Percentiles rank a stretch among this genome's conserved stretches.
Conservation (phyloP, 306 rosid genomes). For the Macrotyloma uniflorum region DNA sequence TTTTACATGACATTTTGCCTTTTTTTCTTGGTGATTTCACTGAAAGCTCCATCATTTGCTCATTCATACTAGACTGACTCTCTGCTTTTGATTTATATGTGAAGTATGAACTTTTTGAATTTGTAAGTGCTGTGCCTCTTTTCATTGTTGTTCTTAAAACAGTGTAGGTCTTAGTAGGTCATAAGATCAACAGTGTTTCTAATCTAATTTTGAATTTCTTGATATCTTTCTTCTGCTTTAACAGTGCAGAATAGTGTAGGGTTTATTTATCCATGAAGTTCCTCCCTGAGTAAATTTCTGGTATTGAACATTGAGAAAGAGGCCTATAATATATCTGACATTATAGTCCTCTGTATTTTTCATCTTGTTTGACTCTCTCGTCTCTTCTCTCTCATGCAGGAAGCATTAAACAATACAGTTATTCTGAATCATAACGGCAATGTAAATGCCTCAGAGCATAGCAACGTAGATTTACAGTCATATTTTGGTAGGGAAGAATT, state of each 20-base stretch:
- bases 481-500: conserved; percentile 74
- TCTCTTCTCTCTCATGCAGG: conserved; percentile 47
- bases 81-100: conserved; percentile 9
- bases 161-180: conserved; percentile 23
- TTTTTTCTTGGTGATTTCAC: conserved; percentile 23
- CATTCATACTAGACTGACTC: background rate
- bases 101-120: background rate
- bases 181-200: conserved; percentile 9
- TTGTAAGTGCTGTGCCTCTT: conserved; percentile 3
- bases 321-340: conserved; percentile 17
- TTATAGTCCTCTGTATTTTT: background rate
- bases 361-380: conserved; percentile 19
- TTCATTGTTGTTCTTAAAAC: conserved; percentile 21
- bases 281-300: conserved; percentile 38
- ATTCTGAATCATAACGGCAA: conserved; percentile 52
- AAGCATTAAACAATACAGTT: conserved; percentile 44
- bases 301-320: conserved; percentile 36
- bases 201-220: conserved; percentile 18
- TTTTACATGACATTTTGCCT: conserved; percentile 13
- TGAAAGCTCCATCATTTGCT: background rate
- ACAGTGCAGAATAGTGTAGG: conserved; percentile 42
- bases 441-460: conserved; percentile 49
- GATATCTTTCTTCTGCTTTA: conserved; percentile 12
- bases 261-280: conserved; percentile 39
- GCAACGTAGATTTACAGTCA: conserved; percentile 56